phyloP scores from a whole-genome alignment of 768 basidiomycete species.

The Cystobasidium tubakii region DNA sequence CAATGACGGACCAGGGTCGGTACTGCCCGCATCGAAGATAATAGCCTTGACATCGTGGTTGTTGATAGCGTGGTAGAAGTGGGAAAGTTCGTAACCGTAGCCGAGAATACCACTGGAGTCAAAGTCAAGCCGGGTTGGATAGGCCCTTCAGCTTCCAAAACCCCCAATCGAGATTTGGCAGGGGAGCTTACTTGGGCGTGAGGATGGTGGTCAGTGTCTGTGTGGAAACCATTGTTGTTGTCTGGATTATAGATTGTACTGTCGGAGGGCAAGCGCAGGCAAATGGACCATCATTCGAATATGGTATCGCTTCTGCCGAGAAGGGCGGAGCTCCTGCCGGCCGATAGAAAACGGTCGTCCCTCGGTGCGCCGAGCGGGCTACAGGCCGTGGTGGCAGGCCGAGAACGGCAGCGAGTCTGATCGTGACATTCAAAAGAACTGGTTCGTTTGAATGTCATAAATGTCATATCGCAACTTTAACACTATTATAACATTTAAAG shows the following conservation, averaged over 20 bases:
- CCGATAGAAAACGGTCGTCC: no score
- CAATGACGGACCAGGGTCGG: conserved; percentile 12
- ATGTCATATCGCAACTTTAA: no score
- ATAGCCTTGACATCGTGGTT: conserved; percentile 18
- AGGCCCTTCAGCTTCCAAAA: not conserved
- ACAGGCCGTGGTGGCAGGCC: no score
- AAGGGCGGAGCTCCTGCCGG: no score
- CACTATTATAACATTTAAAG: no score
- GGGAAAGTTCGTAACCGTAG: conserved; percentile 14
- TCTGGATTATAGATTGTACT: not conserved
- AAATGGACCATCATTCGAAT: no score
- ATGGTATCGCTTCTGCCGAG: no score
- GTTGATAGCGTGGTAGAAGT: conserved; percentile 21
- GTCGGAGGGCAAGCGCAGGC: not conserved
- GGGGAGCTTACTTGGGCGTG: not conserved
- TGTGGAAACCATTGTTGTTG: not conserved
- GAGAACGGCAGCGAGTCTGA: no score
- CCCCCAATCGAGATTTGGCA: not conserved
- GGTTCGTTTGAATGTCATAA: no score
- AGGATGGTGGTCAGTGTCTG: conserved; percentile 24
- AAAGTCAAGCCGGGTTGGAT: not conserved
- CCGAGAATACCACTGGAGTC: conserved; percentile 13
- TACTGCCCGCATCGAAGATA: conserved; percentile 14
- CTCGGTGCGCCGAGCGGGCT: no score
- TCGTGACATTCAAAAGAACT: no score